Evolutionary conservation across 1,284 basidiomycete species (phyloP).

Genomic region (Fistulina hepatica): DNA sequence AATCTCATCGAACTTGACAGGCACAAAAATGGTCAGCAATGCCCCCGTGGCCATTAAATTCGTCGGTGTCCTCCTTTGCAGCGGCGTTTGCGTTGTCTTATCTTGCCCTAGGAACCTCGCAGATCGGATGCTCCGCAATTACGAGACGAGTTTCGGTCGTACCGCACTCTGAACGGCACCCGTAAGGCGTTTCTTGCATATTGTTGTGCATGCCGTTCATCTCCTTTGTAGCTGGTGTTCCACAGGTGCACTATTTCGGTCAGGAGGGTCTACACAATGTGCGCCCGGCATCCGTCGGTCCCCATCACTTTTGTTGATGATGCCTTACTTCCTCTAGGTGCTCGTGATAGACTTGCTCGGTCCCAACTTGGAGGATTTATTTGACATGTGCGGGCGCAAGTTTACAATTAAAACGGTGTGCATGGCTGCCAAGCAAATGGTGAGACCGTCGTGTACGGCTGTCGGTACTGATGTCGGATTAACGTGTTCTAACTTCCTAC

Average conservation of each 20-base stretch:
- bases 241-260: conserved; percentile 97
- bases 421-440: conserved; percentile 99
- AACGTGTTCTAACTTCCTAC: too few species aligned
- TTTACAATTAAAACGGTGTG: conserved; percentile 97
- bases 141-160: conserved; percentile 94
- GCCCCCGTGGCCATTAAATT: conserved; percentile 98
- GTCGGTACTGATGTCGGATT: conserved; percentile 11
- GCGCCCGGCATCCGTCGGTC: too few species aligned
- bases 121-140: conserved; percentile 98
- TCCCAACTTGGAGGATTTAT: conserved; percentile 92
- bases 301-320: too few species aligned
- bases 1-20: conserved; percentile 29
- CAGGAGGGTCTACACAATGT: conserved; percentile 98
- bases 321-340: too few species aligned
- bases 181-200: conserved; percentile 43
- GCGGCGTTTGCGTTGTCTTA: conserved; percentile 13
- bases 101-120: conserved; percentile 71
- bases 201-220: conserved; percentile 11
- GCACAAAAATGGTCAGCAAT: conserved; percentile 79
- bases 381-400: conserved; percentile 98
- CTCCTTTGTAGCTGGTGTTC: conserved; percentile 65
- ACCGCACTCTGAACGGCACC: conserved; percentile 89
- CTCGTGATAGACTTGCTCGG: conserved; percentile 96
- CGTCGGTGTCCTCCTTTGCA: conserved; percentile 38
- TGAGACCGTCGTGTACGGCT: conserved; percentile 28